These are phyloP conservation scores for Penicillium concentricum DNA, from an alignment of 2,329 filamentous ascomycete genomes.

Conservation along the genomic window DNA sequence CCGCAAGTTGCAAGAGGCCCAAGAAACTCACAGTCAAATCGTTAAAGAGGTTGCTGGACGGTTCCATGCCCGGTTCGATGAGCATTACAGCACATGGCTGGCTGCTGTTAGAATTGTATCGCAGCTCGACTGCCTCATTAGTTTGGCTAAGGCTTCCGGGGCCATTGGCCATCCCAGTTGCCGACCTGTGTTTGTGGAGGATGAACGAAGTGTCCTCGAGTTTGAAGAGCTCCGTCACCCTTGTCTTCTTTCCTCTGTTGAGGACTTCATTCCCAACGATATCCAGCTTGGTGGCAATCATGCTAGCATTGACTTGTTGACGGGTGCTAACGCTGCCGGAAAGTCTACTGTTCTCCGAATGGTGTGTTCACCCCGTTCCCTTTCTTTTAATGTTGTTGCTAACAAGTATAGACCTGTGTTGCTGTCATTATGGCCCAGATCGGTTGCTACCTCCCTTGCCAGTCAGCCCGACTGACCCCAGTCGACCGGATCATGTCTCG, in stretches of 20 bases:
- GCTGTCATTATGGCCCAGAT: slow-evolving; percentile 98
- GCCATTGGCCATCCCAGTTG: slow-evolving; percentile 84
- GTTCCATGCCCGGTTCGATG: slow-evolving; percentile 85
- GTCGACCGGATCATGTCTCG: slow-evolving; percentile 98
- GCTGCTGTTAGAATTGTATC: slow-evolving; percentile 85
- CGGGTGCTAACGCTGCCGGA: slow-evolving; percentile 93
- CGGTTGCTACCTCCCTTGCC: slow-evolving; percentile 85
- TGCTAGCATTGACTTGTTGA: slow-evolving; percentile 85
- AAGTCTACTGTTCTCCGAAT: slow-evolving; percentile 96
- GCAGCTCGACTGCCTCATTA: slow-evolving; percentile 92
- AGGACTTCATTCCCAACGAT: slow-evolving; percentile 96
- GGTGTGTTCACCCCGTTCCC: slow-evolving; percentile 54
- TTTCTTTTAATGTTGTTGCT: slow-evolving; percentile 14
- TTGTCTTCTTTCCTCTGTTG: slow-evolving; percentile 84
- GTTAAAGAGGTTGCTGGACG: slow-evolving; percentile 79
- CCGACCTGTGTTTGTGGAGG: slow-evolving; percentile 81
- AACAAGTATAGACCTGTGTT: slow-evolving; percentile 69
- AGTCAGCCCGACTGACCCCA: slow-evolving; percentile 78
- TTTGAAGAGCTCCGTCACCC: slow-evolving; percentile 92
- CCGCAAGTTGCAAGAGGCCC: slow-evolving; percentile 84
- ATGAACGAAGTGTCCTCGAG: slow-evolving; percentile 81
- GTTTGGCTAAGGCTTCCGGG: slow-evolving; percentile 82
- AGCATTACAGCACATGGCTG: slow-evolving; percentile 81
- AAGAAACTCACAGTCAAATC: slow-evolving; percentile 89
- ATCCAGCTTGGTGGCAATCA: slow-evolving; percentile 77